Evolutionary conservation across 225 moss, liverwort and hornwort species (phyloP).

Genomic region (Marchantia polymorpha): DNA sequence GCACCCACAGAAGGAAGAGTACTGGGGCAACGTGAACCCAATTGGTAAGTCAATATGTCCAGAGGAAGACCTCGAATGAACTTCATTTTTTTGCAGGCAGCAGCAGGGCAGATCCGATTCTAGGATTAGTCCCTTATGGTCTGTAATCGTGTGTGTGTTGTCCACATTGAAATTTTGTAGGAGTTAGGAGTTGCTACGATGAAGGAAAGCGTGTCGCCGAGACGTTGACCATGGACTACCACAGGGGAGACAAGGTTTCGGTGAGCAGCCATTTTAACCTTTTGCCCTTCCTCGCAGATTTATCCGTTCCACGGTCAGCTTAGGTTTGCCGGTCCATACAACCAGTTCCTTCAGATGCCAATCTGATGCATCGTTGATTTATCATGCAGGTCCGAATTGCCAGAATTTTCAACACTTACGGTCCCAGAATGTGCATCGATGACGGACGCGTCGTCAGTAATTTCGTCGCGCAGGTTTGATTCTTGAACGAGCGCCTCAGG

Average conservation of each 20-base stretch:
- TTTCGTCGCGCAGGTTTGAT: slow-evolving; percentile 46
- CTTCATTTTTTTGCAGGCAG: background rate
- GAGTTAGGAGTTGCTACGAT: slow-evolving; percentile 50
- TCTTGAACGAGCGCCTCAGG: background rate
- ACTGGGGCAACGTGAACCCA: slow-evolving; percentile 52
- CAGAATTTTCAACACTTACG: slow-evolving; percentile 50
- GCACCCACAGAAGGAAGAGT: slow-evolving; percentile 48
- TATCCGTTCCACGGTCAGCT: background rate
- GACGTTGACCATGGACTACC: slow-evolving; percentile 53
- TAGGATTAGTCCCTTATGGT: background rate
- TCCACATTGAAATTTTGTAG: slow-evolving; percentile 2
- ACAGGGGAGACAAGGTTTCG: slow-evolving; percentile 44
- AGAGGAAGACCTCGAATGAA: background rate
- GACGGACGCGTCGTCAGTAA: slow-evolving; percentile 53
- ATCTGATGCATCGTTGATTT: background rate
- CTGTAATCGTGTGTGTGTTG: background rate
- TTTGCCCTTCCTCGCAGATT: background rate
- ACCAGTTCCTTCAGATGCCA: background rate
- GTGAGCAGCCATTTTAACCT: slow-evolving; percentile 9
- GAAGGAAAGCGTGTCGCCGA: slow-evolving; percentile 48
- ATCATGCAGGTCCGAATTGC: slow-evolving; percentile 44
- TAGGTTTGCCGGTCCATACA: background rate
- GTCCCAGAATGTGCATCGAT: slow-evolving; percentile 54
- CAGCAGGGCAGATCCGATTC: background rate
- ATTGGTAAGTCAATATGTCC: slow-evolving; percentile 26